phyloP scores from a whole-genome alignment of 2,329 filamentous ascomycete genomes.

The Cladosporium sp. region DNA sequence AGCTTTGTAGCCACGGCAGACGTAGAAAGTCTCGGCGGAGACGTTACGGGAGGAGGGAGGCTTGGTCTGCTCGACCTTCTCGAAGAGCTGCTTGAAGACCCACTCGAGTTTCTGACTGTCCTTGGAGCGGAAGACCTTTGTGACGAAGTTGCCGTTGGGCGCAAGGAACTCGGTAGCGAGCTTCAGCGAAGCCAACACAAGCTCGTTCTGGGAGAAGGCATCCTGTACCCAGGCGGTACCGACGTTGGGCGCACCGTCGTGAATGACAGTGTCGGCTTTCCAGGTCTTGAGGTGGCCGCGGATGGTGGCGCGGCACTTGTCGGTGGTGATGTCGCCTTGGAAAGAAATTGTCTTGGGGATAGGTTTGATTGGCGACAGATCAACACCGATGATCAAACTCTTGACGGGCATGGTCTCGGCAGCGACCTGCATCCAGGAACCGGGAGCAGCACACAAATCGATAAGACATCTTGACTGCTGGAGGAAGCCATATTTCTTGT shows the following conservation, averaged over 20 bases:
- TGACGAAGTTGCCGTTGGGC: conserved; percentile 89
- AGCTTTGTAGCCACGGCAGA: conserved; percentile 91
- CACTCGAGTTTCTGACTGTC: conserved; percentile 94
- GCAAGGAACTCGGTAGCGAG: conserved; percentile 89
- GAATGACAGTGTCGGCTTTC: conserved; percentile 93
- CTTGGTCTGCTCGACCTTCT: conserved; percentile 94
- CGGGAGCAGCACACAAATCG: conserved; percentile 95
- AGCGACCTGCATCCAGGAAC: conserved; percentile 95
- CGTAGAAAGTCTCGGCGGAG: conserved; percentile 97
- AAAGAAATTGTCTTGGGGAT: conserved; percentile 94
- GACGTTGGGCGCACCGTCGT: conserved; percentile 96
- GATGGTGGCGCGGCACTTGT: conserved; percentile 90
- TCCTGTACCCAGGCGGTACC: conserved; percentile 98
- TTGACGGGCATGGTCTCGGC: conserved; percentile 90
- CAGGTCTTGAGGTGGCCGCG: conserved; percentile 87
- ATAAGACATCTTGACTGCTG: conserved; percentile 94
- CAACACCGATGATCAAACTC: conserved; percentile 89
- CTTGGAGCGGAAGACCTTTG: conserved; percentile 95
- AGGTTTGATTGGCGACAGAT: conserved; percentile 90
- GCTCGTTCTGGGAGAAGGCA: conserved; percentile 94
- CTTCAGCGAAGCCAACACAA: conserved; percentile 86
- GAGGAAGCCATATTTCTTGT: conserved; percentile 98
- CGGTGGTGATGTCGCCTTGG: conserved; percentile 96
- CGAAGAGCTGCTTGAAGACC: conserved; percentile 97
- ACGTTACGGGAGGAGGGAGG: conserved; percentile 94